Conservation (phyloP, 148 eudicot species). For the Polygonum maritimum region DNA sequence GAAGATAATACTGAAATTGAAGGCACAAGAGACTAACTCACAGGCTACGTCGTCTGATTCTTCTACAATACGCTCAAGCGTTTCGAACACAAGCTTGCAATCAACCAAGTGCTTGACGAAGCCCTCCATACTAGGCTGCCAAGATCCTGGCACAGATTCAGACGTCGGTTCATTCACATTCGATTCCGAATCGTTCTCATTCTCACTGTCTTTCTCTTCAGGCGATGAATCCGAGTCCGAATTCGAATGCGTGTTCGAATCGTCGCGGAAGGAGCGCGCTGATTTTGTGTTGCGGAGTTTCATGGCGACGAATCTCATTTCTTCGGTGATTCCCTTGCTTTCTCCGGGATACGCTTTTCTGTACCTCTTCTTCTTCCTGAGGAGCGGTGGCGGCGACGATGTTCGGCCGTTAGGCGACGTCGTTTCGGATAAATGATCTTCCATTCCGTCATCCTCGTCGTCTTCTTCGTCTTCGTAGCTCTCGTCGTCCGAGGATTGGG, state of each 20-base stretch:
- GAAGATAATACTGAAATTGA: conserved; percentile 1
- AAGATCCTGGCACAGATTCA: conserved; percentile 15
- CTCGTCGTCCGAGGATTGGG: conserved; percentile 1
- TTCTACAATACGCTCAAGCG: conserved; percentile 71
- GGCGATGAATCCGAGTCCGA: neutral
- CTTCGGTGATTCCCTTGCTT: conserved; percentile 70
- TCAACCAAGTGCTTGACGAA: conserved; percentile 72
- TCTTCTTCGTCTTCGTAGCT: neutral
- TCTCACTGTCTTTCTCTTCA: conserved; percentile 8
- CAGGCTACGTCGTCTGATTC: conserved; percentile 76
- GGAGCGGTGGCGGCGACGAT: conserved; percentile 32
- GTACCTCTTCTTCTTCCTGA: conserved; percentile 49
- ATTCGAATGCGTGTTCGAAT: neutral
- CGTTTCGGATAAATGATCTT: neutral
- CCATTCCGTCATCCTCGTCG: neutral
- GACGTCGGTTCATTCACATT: conserved; percentile 12
- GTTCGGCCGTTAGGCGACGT: neutral
- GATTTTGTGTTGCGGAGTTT: conserved; percentile 45
- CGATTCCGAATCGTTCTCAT: conserved; percentile 11
- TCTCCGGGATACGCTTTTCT: conserved; percentile 78
- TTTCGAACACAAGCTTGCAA: conserved; percentile 59
- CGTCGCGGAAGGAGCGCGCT: neutral
- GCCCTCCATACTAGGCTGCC: conserved; percentile 74
- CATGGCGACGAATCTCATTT: conserved; percentile 92
- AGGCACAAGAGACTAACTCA: conserved; percentile 25